phyloP scores from a whole-genome alignment of 306 rosid genomes.

The Gillenia trifoliata region DNA sequence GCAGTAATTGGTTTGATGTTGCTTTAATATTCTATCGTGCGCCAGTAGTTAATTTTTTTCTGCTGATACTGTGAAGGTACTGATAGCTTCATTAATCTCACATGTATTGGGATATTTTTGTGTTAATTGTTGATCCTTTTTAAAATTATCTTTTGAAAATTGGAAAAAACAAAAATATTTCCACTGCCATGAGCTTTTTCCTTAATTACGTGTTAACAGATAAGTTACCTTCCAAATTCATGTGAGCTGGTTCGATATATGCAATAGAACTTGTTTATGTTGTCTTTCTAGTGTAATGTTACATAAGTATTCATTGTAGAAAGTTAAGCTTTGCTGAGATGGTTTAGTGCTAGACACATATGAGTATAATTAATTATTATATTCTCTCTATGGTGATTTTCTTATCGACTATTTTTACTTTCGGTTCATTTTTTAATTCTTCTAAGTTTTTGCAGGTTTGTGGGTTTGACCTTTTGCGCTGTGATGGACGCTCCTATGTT shows the following conservation, averaged over 20 bases:
- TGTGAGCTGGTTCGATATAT: neutral
- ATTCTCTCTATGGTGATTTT: neutral
- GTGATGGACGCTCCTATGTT: slow-evolving; percentile 93
- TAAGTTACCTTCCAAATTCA: neutral
- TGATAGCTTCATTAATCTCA: neutral
- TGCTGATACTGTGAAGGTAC: neutral
- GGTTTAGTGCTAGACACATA: neutral
- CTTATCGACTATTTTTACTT: slow-evolving; percentile 3
- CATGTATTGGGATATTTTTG: neutral
- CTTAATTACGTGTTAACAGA: neutral
- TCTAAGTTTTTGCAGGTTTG: slow-evolving; percentile 68
- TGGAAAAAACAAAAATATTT: neutral
- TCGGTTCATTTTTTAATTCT: slow-evolving; percentile 15
- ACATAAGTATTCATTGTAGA: neutral
- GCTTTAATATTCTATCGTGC: neutral
- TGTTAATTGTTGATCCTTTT: neutral
- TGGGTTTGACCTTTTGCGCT: slow-evolving; percentile 94
- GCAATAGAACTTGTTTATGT: neutral
- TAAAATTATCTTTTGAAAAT: neutral
- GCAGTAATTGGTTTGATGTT: neutral
- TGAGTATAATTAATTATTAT: neutral
- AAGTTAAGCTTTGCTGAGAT: neutral
- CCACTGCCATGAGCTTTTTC: neutral
- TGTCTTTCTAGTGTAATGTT: neutral
- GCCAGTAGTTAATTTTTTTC: neutral